Evolutionary conservation across 805 yeast genomes (phyloP).

Genomic region (Suhomyces xylopsoci): DNA sequence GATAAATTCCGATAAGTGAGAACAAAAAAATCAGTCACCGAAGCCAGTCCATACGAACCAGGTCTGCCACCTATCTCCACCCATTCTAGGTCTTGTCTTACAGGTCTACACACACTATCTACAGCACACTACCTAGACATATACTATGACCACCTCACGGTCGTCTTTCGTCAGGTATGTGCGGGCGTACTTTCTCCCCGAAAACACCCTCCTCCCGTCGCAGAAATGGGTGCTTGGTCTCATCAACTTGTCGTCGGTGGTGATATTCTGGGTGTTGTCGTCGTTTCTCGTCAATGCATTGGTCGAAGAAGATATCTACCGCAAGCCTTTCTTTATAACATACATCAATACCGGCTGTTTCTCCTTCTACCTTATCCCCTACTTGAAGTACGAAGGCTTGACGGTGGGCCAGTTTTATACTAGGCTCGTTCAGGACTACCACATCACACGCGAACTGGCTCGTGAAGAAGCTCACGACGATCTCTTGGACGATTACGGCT

Average conservation of each 20-base stretch:
- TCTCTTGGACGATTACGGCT: constrained; percentile 19
- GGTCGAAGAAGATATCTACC: constrained; percentile 64
- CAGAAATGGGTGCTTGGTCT: constrained; percentile 78
- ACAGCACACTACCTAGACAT: not conserved
- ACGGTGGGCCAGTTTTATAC: constrained; percentile 20
- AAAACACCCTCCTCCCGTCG: constrained; percentile 21
- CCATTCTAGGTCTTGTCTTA: too few relatives aligned
- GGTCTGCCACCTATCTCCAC: not conserved
- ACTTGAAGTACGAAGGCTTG: constrained; percentile 31
- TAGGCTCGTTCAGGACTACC: constrained; percentile 22
- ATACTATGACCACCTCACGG: not conserved
- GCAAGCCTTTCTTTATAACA: constrained; percentile 91
- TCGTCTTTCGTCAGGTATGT: constrained; percentile 4
- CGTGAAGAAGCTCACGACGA: constrained; percentile 22
- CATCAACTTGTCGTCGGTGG: constrained; percentile 67
- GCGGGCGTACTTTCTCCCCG: constrained; percentile 20
- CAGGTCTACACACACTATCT: not conserved
- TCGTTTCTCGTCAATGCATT: constrained; percentile 79
- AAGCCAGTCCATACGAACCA: not conserved
- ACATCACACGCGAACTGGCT: constrained; percentile 1
- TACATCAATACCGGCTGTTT: constrained; percentile 88
- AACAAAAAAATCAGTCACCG: not conserved
- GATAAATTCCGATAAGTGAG: not conserved
- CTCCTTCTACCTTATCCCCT: constrained; percentile 70
- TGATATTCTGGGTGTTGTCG: constrained; percentile 86